A percentile compares a stretch with the other conserved stretches of the same genome.
Conservation (phyloP, 495 filamentous ascomycete species). For the Penicillium psychrofluorescens region DNA sequence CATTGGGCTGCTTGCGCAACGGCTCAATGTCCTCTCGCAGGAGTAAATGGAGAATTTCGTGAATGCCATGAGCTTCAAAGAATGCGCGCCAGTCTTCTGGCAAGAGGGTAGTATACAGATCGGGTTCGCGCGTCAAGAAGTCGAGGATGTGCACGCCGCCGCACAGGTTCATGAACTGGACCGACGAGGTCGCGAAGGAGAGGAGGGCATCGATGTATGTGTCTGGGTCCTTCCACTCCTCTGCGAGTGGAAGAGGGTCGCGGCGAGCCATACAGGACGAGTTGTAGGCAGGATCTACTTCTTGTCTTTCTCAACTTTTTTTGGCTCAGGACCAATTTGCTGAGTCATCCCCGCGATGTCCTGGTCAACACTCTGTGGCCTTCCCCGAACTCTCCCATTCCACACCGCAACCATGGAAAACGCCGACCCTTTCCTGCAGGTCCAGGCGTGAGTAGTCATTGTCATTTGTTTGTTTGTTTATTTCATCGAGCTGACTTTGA, state of each 20-base stretch:
- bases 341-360: neutral
- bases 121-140: slow-evolving; percentile 82
- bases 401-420: slow-evolving; percentile 46
- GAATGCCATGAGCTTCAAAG: slow-evolving; percentile 59
- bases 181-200: slow-evolving; percentile 62
- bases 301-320: no score
- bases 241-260: slow-evolving; percentile 48
- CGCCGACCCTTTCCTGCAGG: slow-evolving; percentile 87
- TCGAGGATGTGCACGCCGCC: slow-evolving; percentile 94
- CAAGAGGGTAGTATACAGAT: slow-evolving; percentile 66
- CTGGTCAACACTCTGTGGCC: neutral
- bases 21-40: slow-evolving; percentile 57
- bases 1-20: neutral
- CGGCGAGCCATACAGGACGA: slow-evolving; percentile 13
- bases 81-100: slow-evolving; percentile 75
- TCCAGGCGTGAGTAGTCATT: slow-evolving; percentile 60
- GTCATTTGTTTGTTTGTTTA: neutral
- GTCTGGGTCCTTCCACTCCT: slow-evolving; percentile 51
- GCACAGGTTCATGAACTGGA: slow-evolving; percentile 79
- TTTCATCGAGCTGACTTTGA: neutral
- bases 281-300: neutral
- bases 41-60: slow-evolving; percentile 70
- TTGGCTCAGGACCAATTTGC: neutral
- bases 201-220: slow-evolving; percentile 74
- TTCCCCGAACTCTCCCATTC: slow-evolving; percentile 3